phyloP scores from a whole-genome alignment of 2,329 filamentous ascomycete genomes.

The Colletotrichum falcatum region DNA sequence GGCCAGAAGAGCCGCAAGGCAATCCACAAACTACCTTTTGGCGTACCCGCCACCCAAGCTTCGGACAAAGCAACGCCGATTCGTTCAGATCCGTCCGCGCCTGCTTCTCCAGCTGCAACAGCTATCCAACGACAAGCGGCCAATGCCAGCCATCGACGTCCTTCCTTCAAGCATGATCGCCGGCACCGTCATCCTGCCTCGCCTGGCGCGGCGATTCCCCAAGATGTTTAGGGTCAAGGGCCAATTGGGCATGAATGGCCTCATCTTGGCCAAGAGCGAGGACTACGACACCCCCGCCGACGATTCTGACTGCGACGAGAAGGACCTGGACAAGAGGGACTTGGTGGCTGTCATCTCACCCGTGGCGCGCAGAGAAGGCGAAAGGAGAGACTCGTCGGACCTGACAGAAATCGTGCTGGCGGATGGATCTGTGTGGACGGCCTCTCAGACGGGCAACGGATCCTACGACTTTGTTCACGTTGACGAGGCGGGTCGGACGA shows the following conservation, averaged over 20 bases:
- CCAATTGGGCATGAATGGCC: conserved; percentile 74
- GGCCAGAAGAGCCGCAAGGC: conserved; percentile 53
- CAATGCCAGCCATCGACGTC: conserved; percentile 78
- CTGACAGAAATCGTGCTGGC: conserved; percentile 74
- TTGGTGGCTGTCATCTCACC: conserved; percentile 72
- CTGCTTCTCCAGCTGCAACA: conserved; percentile 79
- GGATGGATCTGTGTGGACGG: conserved; percentile 71
- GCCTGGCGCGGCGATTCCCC: conserved; percentile 70
- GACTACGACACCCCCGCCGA: conserved; percentile 64
- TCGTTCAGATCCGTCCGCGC: conserved; percentile 75
- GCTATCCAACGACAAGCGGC: conserved; percentile 69
- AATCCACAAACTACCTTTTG: conserved; percentile 73
- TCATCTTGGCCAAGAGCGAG: conserved; percentile 78
- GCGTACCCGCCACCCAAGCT: conserved; percentile 74
- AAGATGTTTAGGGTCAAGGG: conserved; percentile 73
- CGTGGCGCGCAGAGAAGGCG: conserved; percentile 63
- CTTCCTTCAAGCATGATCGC: conserved; percentile 74
- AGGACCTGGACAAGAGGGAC: conserved; percentile 61
- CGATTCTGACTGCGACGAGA: conserved; percentile 63
- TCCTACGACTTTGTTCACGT: conserved; percentile 75
- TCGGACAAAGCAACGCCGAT: conserved; percentile 71
- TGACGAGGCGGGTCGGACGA: conserved; percentile 67
- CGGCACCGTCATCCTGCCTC: conserved; percentile 67
- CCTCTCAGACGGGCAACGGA: conserved; percentile 63
- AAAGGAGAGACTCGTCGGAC: conserved; percentile 61